Evolutionary conservation across 768 basidiomycete species (phyloP).

Genomic region (Favolaschia claudopus): DNA sequence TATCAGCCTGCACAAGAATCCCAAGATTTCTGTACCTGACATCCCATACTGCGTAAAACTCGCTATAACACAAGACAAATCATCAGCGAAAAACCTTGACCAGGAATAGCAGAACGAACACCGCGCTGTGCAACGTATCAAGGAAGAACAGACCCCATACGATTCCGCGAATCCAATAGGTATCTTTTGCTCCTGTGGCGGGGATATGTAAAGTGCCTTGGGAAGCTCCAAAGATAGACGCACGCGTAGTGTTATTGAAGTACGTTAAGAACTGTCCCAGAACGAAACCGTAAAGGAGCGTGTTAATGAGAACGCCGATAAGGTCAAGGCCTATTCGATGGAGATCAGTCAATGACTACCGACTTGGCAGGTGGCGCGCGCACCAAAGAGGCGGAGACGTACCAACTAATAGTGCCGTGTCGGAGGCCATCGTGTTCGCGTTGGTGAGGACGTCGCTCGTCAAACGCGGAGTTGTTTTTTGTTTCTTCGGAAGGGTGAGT

Average conservation of each 20-base stretch:
- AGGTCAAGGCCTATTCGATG: not conserved
- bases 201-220: no score
- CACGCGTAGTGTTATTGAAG: not conserved
- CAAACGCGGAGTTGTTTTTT: no score
- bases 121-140: slow-evolving; percentile 46
- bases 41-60: slow-evolving; percentile 43
- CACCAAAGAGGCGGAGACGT: no score
- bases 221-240: not conserved
- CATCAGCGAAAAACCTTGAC: not conserved
- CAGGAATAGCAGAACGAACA: slow-evolving; percentile 32
- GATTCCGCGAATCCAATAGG: slow-evolving; percentile 15
- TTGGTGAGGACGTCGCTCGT: no score
- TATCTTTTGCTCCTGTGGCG: not conserved
- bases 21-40: slow-evolving; percentile 34
- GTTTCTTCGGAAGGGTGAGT: no score
- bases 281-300: slow-evolving; percentile 6
- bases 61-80: slow-evolving; percentile 30
- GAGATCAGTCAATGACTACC: no score
- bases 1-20: not conserved
- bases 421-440: no score
- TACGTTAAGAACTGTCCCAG: slow-evolving; percentile 6
- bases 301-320: slow-evolving; percentile 1
- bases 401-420: no score
- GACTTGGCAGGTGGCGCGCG: no score
- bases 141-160: slow-evolving; percentile 42